Conservation (phyloP, 2,329 filamentous ascomycete species). For the Pseudogymnoascus sp. region DNA sequence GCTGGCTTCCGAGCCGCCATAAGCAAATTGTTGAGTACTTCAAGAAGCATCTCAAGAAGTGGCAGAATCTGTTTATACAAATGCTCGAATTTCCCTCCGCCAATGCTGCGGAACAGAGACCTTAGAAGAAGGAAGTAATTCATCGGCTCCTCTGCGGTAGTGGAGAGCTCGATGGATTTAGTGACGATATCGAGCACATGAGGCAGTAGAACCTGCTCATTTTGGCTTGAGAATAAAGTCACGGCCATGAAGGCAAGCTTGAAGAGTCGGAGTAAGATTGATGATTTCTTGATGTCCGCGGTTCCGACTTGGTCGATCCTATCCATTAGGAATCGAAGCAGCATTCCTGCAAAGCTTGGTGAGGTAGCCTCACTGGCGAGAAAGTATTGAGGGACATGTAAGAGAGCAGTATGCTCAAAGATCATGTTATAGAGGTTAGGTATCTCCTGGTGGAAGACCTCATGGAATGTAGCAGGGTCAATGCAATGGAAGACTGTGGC, state of each 20-base stretch:
- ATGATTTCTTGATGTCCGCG: constrained; percentile 82
- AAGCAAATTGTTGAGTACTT: constrained; percentile 91
- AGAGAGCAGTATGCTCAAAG: constrained; percentile 86
- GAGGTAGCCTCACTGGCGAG: constrained; percentile 97
- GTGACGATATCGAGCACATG: constrained; percentile 97
- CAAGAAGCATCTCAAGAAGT: constrained; percentile 90
- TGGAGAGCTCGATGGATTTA: constrained; percentile 91
- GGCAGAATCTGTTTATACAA: constrained; percentile 97
- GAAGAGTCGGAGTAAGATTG: constrained; percentile 86
- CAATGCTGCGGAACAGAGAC: constrained; percentile 91
- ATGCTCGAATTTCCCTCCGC: constrained; percentile 93
- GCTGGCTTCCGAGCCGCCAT: constrained; percentile 81
- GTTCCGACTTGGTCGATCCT: constrained; percentile 92
- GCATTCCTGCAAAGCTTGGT: constrained; percentile 95
- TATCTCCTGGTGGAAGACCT: constrained; percentile 97
- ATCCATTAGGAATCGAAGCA: constrained; percentile 94
- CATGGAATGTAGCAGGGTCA: constrained; percentile 95
- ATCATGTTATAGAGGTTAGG: constrained; percentile 95
- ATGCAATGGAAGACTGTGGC: constrained; percentile 98
- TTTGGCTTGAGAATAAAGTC: constrained; percentile 86
- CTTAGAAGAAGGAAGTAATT: constrained; percentile 94
- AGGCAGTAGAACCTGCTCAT: constrained; percentile 88
- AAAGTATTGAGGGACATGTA: constrained; percentile 97
- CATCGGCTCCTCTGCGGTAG: constrained; percentile 92
- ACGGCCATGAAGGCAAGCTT: constrained; percentile 99